phyloP scores from a whole-genome alignment of 208 protist genomes.

The Trypanosoma caninum region DNA sequence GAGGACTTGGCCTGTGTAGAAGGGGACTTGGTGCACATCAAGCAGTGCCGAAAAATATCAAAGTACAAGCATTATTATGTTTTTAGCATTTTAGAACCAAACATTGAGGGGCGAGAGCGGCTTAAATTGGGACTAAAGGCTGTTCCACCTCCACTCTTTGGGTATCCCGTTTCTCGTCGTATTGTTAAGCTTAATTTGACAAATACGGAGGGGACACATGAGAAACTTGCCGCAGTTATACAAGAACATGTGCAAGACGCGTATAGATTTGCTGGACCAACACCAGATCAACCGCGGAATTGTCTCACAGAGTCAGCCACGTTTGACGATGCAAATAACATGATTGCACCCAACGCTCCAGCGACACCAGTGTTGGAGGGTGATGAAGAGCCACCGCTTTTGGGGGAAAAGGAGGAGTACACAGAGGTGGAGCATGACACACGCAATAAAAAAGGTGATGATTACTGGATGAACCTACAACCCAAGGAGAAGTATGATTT shows the following conservation, averaged over 20 bases:
- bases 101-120: slow-evolving; percentile 87
- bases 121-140: slow-evolving; percentile 88
- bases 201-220: slow-evolving; percentile 76
- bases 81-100: slow-evolving; percentile 91
- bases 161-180: slow-evolving; percentile 85
- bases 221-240: slow-evolving; percentile 90
- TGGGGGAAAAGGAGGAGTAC: slow-evolving; percentile 57
- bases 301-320: slow-evolving; percentile 76
- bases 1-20: slow-evolving; percentile 93
- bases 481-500: slow-evolving; percentile 89
- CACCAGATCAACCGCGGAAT: slow-evolving; percentile 74
- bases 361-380: slow-evolving; percentile 36
- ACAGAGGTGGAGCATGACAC: slow-evolving; percentile 74
- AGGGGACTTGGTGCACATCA: slow-evolving; percentile 91
- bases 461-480: slow-evolving; percentile 92
- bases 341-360: slow-evolving; percentile 87
- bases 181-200: slow-evolving; percentile 92
- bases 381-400: slow-evolving; percentile 39
- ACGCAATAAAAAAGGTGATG: slow-evolving; percentile 88
- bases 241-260: slow-evolving; percentile 92
- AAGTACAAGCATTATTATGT: slow-evolving; percentile 95
- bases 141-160: slow-evolving; percentile 86
- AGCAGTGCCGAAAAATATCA: slow-evolving; percentile 89
- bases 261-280: slow-evolving; percentile 85
- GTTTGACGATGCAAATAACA: slow-evolving; percentile 90